Conservation (phyloP, 2,329 filamentous ascomycete genomes). For the Neonectria faginata region DNA sequence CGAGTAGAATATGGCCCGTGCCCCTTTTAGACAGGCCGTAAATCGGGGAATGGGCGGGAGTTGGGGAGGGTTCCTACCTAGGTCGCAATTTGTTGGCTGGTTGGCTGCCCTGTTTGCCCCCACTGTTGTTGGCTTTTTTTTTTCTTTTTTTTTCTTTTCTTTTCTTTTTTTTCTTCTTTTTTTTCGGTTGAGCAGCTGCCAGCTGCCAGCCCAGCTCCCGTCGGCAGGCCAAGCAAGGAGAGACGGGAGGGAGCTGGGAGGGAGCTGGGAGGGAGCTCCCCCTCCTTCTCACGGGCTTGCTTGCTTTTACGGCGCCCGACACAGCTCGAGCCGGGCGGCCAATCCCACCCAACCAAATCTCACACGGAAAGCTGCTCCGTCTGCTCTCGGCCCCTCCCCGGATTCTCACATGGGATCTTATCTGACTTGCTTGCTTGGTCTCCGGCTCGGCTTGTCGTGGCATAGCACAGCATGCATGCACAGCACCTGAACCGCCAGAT, state of each 20-base stretch:
- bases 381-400: slow-evolving; percentile 8
- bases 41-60: neutral
- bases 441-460: slow-evolving; percentile 18
- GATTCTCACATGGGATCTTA: slow-evolving; percentile 25
- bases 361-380: slow-evolving; percentile 8
- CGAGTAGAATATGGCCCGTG: slow-evolving; percentile 1
- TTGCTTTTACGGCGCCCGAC: neutral
- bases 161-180: no score
- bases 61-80: neutral
- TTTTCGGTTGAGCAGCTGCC: neutral
- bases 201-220: neutral
- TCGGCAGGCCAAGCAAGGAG: neutral
- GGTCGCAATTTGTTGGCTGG: slow-evolving; percentile 8
- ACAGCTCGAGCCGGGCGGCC: neutral
- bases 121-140: slow-evolving; percentile 8
- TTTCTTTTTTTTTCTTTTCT: no score
- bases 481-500: no score
- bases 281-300: slow-evolving; percentile 2
- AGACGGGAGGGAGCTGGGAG: no score
- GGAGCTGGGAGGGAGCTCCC: neutral
- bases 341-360: no score
- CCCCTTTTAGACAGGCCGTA: neutral
- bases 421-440: neutral
- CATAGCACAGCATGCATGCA: no score
- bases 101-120: neutral